Evolutionary conservation across 257 asterid genomes (phyloP).

Genomic region (Fraxinus quadrangulata): DNA sequence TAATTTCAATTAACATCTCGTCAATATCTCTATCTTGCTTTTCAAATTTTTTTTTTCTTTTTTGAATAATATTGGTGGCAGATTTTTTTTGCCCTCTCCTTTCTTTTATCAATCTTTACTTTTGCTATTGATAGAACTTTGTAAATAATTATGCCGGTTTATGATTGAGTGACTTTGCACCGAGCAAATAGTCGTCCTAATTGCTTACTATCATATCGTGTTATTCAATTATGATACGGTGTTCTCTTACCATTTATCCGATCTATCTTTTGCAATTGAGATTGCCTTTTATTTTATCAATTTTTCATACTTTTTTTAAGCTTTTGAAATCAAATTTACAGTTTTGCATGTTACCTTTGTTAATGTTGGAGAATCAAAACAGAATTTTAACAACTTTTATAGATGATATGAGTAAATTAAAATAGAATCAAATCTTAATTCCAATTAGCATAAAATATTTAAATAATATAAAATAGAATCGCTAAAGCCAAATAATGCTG

Average conservation of each 20-base stretch:
- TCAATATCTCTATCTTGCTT: too few relatives aligned
- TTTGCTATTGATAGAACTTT: neutral
- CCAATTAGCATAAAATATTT: neutral
- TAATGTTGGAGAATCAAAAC: neutral
- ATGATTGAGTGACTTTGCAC: neutral
- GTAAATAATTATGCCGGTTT: neutral
- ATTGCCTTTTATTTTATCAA: neutral
- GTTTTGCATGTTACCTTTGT: neutral
- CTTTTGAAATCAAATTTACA: neutral
- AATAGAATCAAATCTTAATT: neutral
- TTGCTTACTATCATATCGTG: neutral
- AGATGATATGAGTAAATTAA: neutral
- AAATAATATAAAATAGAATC: neutral
- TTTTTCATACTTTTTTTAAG: neutral
- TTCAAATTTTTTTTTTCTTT: too few relatives aligned
- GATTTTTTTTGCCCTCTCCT: too few relatives aligned
- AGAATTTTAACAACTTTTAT: neutral
- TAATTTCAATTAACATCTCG: too few relatives aligned
- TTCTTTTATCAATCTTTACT: neutral
- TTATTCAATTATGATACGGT: constrained; percentile 7
- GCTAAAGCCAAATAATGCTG: neutral
- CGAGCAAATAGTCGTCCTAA: neutral
- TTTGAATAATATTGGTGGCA: neutral
- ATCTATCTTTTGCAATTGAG: neutral
- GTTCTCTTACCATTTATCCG: neutral